Base-by-base conservation (phyloP, 2,329 filamentous ascomycete species). In the Penicillium corylophilum region DNA sequence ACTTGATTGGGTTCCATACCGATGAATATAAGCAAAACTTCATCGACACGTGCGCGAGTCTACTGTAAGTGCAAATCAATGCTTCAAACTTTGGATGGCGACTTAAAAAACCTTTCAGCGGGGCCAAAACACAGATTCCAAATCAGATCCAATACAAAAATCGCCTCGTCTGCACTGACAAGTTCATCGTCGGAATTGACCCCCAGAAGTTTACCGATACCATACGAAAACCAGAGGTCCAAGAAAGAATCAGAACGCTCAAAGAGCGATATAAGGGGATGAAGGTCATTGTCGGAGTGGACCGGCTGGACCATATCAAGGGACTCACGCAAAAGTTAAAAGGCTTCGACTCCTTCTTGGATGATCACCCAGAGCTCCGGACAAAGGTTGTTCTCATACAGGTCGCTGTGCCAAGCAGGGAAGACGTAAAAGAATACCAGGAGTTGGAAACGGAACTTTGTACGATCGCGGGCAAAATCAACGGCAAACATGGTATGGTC, bases 1-100 rank as follows among this genome's bases (percentile, higher is more conserved):
- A 96, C 68, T 76, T 96, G 50, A 87, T 96, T 63, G 92, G 92
- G n/a, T 96, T 96, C 77, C 93, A 96, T 73, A 96, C 92, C n/a
- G 95, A 95, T 74, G 90, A 95, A 74, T 96, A 96, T 65, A 90
- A 90, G 24, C 82, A 90, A 46, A 92, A 96, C 72, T 96, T 96
- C 75, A 77, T 95, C 51, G 93, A 89, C 73, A 91, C 88, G 65
- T 96, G 91, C 75, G 90, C 88, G 15, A 85, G 89, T 56, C 92
- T 95, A 55, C 78, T 95, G 78, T 87, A 77, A 71, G 80, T 72
- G 20, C 45, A 23, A 24, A 20, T 13, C 16, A 23, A 15, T 22
- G 26, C 29, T 8, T 13, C n/a, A 16, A 20, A 0, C n/a, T 9
- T 10, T 26, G 4, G 16, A 38, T 36, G 2, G 16, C 4, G 18